phyloP scores from a whole-genome alignment of 2,329 filamentous ascomycete genomes.

The Ophidiomyces ophidiicola region DNA sequence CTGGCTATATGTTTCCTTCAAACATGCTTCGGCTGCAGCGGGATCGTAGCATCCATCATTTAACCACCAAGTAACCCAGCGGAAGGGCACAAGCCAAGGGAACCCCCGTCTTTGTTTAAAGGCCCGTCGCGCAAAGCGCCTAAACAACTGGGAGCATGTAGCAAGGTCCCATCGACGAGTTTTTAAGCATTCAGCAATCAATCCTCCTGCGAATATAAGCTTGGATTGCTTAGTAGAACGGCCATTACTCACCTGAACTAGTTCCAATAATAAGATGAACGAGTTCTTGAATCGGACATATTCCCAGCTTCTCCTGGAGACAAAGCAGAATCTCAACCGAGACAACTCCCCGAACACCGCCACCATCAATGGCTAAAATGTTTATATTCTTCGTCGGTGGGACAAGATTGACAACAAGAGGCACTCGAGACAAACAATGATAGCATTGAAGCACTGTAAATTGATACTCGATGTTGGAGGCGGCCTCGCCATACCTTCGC shows the following conservation, averaged over 20 bases:
- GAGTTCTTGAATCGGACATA: not conserved
- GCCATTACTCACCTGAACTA: not conserved
- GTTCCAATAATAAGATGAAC: not conserved
- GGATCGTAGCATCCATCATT: no score
- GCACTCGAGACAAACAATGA: not conserved
- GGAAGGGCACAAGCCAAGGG: no score
- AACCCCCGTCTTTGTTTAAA: no score
- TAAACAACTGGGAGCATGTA: no score
- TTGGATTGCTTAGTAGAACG: not conserved
- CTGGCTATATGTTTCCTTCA: no score
- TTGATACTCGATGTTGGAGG: not conserved
- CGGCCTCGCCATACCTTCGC: not conserved
- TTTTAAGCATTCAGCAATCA: not conserved
- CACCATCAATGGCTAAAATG: not conserved
- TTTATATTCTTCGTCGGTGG: not conserved
- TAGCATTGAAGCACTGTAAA: not conserved
- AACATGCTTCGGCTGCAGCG: no score
- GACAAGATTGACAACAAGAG: not conserved
- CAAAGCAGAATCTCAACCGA: not conserved
- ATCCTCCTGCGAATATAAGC: not conserved
- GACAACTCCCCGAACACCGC: not conserved
- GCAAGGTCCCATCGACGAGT: no score
- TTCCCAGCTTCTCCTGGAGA: not conserved
- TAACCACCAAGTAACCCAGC: no score
- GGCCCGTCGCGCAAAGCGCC: no score